Evolutionary conservation across 2,329 filamentous ascomycete species (phyloP), one percentile per base, ranked within the genome.

Genomic region (Pseudopithomyces chartarum): DNA sequence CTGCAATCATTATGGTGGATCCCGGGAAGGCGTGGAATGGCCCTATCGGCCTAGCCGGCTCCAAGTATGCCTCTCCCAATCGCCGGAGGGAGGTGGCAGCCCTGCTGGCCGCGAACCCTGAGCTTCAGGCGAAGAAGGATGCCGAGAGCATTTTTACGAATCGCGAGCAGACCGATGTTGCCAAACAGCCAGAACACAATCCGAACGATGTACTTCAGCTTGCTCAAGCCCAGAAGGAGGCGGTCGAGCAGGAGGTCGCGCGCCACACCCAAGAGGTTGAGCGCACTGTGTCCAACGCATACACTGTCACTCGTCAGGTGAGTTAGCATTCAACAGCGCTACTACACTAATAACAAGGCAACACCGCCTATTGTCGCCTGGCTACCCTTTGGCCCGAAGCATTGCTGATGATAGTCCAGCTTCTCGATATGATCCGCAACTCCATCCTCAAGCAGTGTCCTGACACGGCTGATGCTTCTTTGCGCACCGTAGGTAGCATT

Each of bases 351-450:
- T n/a, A n/a, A 15, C 38, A 40, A 10, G 17, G 38, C 4, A 6
- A 10, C 13, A 36, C 17, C 22, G 29, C 15, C 22, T 36, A n/a
- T 34, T 26, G 38, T 38, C n/a, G 34, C 13, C 13, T n/a, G n/a
- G 34, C 34, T 13, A 11, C 11, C 34, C 5, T 36, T 36, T 13
- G 5, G 34, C 34, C 6, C 34, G 34, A n/a, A 13, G 34, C 15
- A 36, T n/a, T 36, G 38, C 22, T 42, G 38, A 39, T 19, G 6
- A 19, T n/a, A 17, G 10, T 10, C 29, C 12, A 57, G 45, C 52
- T 73, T 6, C 61, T 74, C 13, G 52, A 53, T n/a, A 55, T 66
- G 6, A 62, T 75, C 20, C 67, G 61, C 12, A 59, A 66, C 4
- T 56, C 59, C 2, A 39, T 66, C 36, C 51, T 59, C 17, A 58